Conservation (phyloP, 31 red algal species). For the Asparagopsis taxiformis region DNA sequence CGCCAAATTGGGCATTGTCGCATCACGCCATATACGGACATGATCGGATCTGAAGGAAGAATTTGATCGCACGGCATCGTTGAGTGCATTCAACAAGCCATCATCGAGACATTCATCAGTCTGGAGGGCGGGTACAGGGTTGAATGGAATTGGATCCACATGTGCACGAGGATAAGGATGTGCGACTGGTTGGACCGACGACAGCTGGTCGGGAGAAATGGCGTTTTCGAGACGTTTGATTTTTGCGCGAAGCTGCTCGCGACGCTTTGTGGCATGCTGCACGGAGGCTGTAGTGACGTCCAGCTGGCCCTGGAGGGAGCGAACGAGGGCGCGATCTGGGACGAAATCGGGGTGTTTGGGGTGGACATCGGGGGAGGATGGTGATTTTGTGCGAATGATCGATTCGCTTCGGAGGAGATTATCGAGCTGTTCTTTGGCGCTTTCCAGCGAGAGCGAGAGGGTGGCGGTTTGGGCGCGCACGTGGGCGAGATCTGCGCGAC, state of each 20-base stretch:
- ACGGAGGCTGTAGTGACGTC: constrained; percentile 29
- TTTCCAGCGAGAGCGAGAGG: constrained; percentile 29
- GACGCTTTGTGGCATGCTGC: constrained; percentile 10
- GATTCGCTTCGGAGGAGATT: constrained; percentile 31
- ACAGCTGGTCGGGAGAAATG: neutral
- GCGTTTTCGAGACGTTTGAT: constrained; percentile 1
- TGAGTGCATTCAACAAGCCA: constrained; percentile 8
- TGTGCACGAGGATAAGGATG: neutral
- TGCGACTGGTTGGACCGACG: neutral
- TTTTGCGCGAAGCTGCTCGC: constrained; percentile 7
- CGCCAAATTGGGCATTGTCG: constrained; percentile 62
- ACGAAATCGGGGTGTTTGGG: constrained; percentile 11
- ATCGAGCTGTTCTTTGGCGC: constrained; percentile 41
- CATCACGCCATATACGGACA: constrained; percentile 54
- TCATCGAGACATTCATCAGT: constrained; percentile 15
- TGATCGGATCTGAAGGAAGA: constrained; percentile 51
- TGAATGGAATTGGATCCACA: neutral
- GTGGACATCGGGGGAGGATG: neutral
- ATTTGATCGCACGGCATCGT: constrained; percentile 13
- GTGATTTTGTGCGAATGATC: constrained; percentile 30
- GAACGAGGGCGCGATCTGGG: constrained; percentile 34
- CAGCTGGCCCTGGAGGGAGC: constrained; percentile 29
- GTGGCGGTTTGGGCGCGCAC: constrained; percentile 42
- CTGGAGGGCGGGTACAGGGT: neutral
- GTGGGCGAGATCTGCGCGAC: constrained; percentile 37